These are phyloP conservation scores for Aristolochia fimbriata DNA, from an alignment of 164 flowering plant species.

Conservation along the genomic window DNA sequence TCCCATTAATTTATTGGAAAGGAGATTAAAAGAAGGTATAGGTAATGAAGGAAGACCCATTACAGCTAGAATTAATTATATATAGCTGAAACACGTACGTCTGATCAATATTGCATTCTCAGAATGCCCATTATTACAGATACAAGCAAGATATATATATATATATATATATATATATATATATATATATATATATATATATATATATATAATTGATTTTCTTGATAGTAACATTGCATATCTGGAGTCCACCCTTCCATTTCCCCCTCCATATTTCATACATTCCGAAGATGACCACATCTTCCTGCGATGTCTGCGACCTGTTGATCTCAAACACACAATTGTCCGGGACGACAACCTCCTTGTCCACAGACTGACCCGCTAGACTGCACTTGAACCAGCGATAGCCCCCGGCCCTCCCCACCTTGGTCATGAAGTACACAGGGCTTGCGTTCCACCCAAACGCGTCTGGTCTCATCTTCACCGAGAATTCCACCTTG, in stretches of 20 bases:
- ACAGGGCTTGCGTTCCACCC: constrained; percentile 26
- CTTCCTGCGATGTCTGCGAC: background rate
- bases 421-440: constrained; percentile 23
- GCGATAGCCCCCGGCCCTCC: constrained; percentile 12
- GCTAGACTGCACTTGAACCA: constrained; percentile 5
- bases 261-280: constrained; percentile 38
- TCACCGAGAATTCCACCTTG: constrained; percentile 12
- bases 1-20: no score
- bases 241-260: constrained; percentile 35
- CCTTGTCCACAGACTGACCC: background rate
- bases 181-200: no score
- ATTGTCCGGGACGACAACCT: background rate
- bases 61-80: no score
- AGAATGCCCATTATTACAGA: no score
- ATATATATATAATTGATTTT: background rate
- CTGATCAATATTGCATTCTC: no score
- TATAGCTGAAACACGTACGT: no score
- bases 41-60: no score
- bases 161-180: no score
- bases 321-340: no score
- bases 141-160: no score
- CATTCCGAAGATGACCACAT: constrained; percentile 22
- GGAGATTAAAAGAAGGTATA: no score
- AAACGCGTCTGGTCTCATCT: constrained; percentile 18
- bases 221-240: constrained; percentile 2